Percentiles rank a stretch among this genome's conserved stretches.
These are phyloP conservation scores for Capsicum chinense DNA, from an alignment of 257 asterid genomes.

Conservation along the genomic window DNA sequence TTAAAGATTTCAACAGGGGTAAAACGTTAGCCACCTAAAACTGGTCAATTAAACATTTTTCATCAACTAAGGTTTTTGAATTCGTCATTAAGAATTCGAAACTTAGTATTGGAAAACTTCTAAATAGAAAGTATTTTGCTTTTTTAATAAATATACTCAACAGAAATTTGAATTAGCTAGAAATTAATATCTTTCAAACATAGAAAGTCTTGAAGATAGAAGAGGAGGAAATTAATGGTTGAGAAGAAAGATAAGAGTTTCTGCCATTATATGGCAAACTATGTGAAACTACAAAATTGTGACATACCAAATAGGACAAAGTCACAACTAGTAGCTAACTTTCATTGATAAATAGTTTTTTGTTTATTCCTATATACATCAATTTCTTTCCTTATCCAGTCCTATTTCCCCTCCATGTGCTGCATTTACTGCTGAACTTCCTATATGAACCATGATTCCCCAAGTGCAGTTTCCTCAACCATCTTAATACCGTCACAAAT, in stretches of 20 bases:
- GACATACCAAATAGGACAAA: not conserved
- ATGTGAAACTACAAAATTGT: slow-evolving; percentile 2
- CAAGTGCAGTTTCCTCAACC: no score
- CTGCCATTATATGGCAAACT: not conserved
- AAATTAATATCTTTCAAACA: not conserved
- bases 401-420: not conserved
- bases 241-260: not conserved
- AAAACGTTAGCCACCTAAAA: not conserved
- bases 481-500: no score
- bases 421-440: not conserved
- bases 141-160: not conserved
- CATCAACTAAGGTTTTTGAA: no score
- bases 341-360: not conserved
- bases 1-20: not conserved
- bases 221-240: not conserved
- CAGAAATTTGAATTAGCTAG: not conserved
- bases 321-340: not conserved
- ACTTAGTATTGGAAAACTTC: not conserved
- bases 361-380: not conserved
- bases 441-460: not conserved
- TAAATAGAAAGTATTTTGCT: not conserved
- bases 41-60: not conserved
- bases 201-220: not conserved
- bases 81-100: not conserved
- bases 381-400: not conserved